A percentile compares a stretch with the other conserved stretches of the same genome.
Conservation (phyloP, 2,329 filamentous ascomycete genomes). For the Paecilomyces variotii region DNA sequence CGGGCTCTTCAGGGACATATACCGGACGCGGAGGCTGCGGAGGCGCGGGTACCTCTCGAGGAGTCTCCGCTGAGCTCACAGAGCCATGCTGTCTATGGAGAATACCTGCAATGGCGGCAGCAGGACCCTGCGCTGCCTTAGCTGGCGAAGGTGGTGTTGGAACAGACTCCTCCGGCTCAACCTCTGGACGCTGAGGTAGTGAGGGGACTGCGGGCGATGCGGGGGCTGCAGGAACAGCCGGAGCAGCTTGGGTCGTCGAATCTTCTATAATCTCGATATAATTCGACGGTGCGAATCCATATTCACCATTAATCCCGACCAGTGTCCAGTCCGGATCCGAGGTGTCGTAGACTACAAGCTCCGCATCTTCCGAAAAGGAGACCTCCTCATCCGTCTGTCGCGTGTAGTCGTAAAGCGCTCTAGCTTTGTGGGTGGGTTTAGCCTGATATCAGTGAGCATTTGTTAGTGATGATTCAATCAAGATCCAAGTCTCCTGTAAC, state of each 20-base stretch:
- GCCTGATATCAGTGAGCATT: slow-evolving; percentile 40
- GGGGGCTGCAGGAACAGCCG: slow-evolving; percentile 28
- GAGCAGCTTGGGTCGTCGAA: slow-evolving; percentile 11
- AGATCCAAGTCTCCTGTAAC: neutral
- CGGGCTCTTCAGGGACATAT: slow-evolving; percentile 55
- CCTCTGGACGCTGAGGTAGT: slow-evolving; percentile 24
- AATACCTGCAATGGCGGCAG: slow-evolving; percentile 49
- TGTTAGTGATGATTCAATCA: neutral
- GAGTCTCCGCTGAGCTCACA: slow-evolving; percentile 17
- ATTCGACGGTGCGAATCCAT: slow-evolving; percentile 89
- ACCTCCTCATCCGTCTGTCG: slow-evolving; percentile 96
- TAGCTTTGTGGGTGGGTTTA: slow-evolving; percentile 60
- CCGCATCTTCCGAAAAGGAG: slow-evolving; percentile 83
- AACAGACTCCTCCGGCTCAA: slow-evolving; percentile 12
- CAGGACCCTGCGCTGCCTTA: slow-evolving; percentile 44
- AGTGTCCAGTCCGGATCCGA: slow-evolving; percentile 96
- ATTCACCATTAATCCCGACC: slow-evolving; percentile 75
- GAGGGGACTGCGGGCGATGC: slow-evolving; percentile 37
- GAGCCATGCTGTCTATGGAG: slow-evolving; percentile 33
- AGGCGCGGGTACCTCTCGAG: slow-evolving; percentile 25
- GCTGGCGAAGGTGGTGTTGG: slow-evolving; percentile 28
- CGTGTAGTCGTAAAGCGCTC: slow-evolving; percentile 96
- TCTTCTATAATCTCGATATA: slow-evolving; percentile 70
- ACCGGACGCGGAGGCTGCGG: slow-evolving; percentile 37
- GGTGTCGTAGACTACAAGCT: slow-evolving; percentile 76